Evolutionary conservation across 495 filamentous ascomycete genomes (phyloP), one percentile per base, ranked within the genome.

Genomic region (Penicillium pancosmium): DNA sequence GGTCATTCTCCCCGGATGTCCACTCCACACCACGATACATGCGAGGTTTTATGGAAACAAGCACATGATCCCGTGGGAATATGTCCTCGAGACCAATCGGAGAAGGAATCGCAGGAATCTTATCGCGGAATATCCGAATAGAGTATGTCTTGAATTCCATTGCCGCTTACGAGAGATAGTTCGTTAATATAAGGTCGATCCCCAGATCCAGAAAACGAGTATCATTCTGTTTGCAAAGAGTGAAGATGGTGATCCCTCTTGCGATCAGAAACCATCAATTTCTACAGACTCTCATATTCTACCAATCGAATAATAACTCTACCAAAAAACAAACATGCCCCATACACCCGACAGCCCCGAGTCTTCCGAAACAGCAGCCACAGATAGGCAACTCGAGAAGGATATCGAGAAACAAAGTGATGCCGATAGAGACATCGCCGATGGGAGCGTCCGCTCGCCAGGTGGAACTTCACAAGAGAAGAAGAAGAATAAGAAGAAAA

Each of bases 1-100:
- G 49, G 16, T 68, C 62, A 70, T 66, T 18, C 19, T 57, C 62
- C 62, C 68, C 65, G 68, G 68, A 68, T 66, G 43, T 68, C 48
- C 57, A 38, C 62, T 70, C 68, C 68, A 64, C 65, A 52, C 62
- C 56, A 58, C 35, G 36, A 38, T 33, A 18, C 56, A 59, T 36
- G 46, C 60, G 50, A 63, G 16, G 54, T 44, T 48, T 33, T 15
- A 13, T 56, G 62, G 57, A 52, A 50, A 60, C 18, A n/a, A 57
- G 36, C 50, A 52, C 63, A 52, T 35, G 59, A 38, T 23, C 54
- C 40, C 19, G 13, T 50, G 52, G 49, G 36, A 18, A 53, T 10
- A 0, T 9, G 6, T 5, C 5, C 41, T 38, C 52, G 55, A 18
- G 59, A 54, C 61, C 67, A 67, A 69, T 62, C 55, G 67, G 67